A percentile compares a stretch with the other conserved stretches of the same genome.
Conservation (phyloP, 441 rosid species). For the Iberis amara region DNA sequence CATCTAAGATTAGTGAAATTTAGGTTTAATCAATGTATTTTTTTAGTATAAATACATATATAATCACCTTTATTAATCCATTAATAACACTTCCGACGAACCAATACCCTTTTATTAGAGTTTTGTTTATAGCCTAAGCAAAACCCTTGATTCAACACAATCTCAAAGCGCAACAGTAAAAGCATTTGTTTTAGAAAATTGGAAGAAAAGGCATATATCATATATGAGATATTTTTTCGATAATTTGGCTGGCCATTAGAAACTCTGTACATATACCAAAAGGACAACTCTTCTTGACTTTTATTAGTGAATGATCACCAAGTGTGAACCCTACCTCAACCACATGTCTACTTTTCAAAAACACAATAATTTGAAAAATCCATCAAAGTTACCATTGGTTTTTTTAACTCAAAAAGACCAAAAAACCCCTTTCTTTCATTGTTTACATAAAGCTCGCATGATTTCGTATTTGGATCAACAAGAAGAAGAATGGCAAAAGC, state of each 20-base stretch:
- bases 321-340: constrained; percentile 19
- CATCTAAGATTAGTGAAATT: no score
- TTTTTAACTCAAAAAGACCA: constrained; percentile 10
- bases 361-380: background rate
- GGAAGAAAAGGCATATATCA: no score
- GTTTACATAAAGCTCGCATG: constrained; percentile 23
- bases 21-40: no score
- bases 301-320: constrained; percentile 20
- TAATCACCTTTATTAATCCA: no score
- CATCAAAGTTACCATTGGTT: background rate
- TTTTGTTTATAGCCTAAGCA: no score
- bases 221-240: background rate
- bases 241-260: background rate
- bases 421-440: background rate
- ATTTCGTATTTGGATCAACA: constrained; percentile 5
- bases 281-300: constrained; percentile 17
- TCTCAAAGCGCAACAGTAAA: no score
- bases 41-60: no score
- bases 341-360: background rate
- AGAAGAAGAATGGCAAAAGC: constrained; percentile 47
- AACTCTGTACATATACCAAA: constrained; percentile 3
- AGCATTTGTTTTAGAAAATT: no score
- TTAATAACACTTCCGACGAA: no score
- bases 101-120: no score
- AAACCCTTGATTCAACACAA: no score